Base-by-base conservation (phyloP, 108 stramenopile genomes). In the Schizochytrium sp. region DNA sequence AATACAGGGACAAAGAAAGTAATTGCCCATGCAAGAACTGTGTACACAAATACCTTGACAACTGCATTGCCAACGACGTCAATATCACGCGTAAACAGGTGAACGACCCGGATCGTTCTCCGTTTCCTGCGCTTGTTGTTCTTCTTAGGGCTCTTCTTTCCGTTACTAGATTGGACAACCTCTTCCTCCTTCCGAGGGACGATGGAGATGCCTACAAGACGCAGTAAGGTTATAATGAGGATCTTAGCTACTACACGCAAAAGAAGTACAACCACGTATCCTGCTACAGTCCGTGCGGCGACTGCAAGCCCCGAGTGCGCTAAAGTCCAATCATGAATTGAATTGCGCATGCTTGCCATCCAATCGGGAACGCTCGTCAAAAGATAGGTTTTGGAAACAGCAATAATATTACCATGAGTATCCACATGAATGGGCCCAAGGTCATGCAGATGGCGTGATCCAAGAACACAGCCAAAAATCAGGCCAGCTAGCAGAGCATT, bases 191-290 rank as follows among this genome's bases (percentile, higher is more conserved):
- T 38, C 76, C 55, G 49, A 2, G 76, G 76, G 28, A n/a, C 5
- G 76, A 83, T 5, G 12, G 76, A 5, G 76, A 83, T 83, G 76
- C 76, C 76, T 5, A 83, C n/a, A 38, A 42, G 15, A 10, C 50
- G 28, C 38, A 83, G 76, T 10, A 28, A 8, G 5, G 3, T 5
- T 5, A 55, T 2, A 10, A 28, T n/a, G 76, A 83, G 76, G 10
- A 53, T 55, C 76, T 83, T 83, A n/a, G 76, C 76, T 2, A 83
- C 55, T 10, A 83, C 76, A 5, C 76, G 76, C 76, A 83, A 5
- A 17, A 83, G 13, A 17, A 83, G 2, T 5, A 83, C 76, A 40
- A 83, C 47, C 28, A 83, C 40, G 53, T 83, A 83, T 47, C 76
- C 76, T 5, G 55, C 15, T 55, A 83, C 40, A 46, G 76, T 83